A percentile compares a stretch with the other conserved stretches of the same genome.
Conservation (phyloP, 139 green algal species). For the Chlamydomonas schloesseri region DNA sequence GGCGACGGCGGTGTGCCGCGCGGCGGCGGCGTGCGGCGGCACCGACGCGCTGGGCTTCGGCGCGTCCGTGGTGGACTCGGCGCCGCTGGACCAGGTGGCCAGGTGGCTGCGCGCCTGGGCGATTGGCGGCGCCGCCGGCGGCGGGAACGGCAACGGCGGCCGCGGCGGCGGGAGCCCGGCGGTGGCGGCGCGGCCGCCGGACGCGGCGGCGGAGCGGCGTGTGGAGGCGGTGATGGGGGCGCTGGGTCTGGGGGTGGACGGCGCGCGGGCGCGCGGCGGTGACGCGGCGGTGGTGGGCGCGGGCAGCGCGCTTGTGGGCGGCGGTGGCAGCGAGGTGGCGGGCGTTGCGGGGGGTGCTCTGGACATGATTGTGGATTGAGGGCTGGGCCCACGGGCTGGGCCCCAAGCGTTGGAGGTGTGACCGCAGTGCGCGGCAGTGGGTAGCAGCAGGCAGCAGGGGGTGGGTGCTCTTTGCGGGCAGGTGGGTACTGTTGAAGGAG, state of each 20-base stretch:
- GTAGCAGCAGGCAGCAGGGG: too few species aligned
- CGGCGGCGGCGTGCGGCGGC: slow-evolving; percentile 19
- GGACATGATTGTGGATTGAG: slow-evolving; percentile 1
- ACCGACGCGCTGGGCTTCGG: slow-evolving; percentile 42
- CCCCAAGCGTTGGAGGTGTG: too few species aligned
- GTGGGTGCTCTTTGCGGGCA: too few species aligned
- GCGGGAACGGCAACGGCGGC: neutral
- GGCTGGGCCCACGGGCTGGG: too few species aligned
- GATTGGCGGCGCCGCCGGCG: neutral
- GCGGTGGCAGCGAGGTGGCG: neutral
- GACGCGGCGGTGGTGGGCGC: neutral
- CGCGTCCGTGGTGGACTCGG: slow-evolving; percentile 19
- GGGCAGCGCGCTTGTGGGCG: too few species aligned
- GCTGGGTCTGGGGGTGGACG: slow-evolving; percentile 8
- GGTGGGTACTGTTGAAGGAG: too few species aligned
- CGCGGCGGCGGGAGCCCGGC: neutral
- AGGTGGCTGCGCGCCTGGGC: slow-evolving; percentile 25
- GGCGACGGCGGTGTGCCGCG: slow-evolving; percentile 34
- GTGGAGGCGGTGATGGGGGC: slow-evolving; percentile 27
- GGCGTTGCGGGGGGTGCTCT: neutral
- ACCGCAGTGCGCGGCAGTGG: too few species aligned
- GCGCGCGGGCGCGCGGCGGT: too few species aligned
- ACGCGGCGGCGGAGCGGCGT: neutral
- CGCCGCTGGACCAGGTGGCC: slow-evolving; percentile 35
- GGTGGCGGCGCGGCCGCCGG: neutral